Conservation (phyloP, 2,329 filamentous ascomycete genomes). For the Triangularia verruculosa region DNA sequence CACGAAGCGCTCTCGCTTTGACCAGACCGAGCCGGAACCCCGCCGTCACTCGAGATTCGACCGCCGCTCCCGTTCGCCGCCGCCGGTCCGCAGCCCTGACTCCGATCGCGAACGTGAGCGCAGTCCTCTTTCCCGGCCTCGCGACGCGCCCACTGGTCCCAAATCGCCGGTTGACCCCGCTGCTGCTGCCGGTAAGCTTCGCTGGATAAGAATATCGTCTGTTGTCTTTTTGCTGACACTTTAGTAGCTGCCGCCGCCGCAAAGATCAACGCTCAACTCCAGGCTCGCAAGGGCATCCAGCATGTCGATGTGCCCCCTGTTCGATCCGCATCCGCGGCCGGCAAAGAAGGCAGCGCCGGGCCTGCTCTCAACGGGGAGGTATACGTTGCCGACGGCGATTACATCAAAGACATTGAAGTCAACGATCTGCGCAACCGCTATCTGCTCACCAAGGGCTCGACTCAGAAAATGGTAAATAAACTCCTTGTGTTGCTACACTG, state of each 20-base stretch:
- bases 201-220: neutral
- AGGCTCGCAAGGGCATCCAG: conserved; percentile 84
- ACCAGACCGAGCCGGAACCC: conserved; percentile 82
- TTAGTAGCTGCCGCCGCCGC: conserved; percentile 78
- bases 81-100: conserved; percentile 63
- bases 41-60: conserved; percentile 80
- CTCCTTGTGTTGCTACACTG: conserved; percentile 63
- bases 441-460: conserved; percentile 92
- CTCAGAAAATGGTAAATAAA: conserved; percentile 99
- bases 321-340: conserved; percentile 45
- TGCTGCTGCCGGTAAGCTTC: conserved; percentile 67
- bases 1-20: conserved; percentile 86
- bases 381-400: conserved; percentile 95
- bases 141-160: conserved; percentile 40
- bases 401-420: conserved; percentile 98
- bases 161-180: conserved; percentile 57
- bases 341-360: conserved; percentile 37
- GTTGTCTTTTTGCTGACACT: conserved; percentile 29
- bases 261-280: conserved; percentile 77
- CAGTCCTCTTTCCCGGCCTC: conserved; percentile 63
- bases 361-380: conserved; percentile 75
- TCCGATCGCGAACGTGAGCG: conserved; percentile 73
- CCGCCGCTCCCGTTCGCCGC: conserved; percentile 83
- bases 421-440: conserved; percentile 97
- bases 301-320: conserved; percentile 87